Evolutionary conservation across 2,329 filamentous ascomycete genomes (phyloP).

Genomic region (Cercospora zeina): DNA sequence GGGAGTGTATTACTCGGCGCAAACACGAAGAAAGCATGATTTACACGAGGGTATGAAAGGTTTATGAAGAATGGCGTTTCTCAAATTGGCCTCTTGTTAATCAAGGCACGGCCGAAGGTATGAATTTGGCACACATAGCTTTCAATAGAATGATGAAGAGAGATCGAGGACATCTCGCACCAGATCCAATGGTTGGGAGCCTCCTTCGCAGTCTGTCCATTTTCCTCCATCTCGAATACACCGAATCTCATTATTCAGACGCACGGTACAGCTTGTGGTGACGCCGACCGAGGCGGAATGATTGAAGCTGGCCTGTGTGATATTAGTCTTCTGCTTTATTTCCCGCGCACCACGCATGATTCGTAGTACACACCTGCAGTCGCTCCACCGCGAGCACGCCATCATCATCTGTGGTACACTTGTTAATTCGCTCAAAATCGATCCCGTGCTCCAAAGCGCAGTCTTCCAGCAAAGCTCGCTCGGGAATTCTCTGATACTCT

Average conservation of each 20-base stretch:
- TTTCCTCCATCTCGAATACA: slow-evolving; percentile 77
- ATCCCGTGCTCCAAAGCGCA: slow-evolving; percentile 91
- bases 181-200: slow-evolving; percentile 68
- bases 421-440: slow-evolving; percentile 76
- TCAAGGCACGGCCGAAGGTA: neutral
- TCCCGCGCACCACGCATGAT: neutral
- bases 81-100: neutral
- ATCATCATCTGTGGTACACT: slow-evolving; percentile 75
- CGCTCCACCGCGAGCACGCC: slow-evolving; percentile 65
- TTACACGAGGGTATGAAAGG: slow-evolving; percentile 18
- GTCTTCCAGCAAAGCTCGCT: slow-evolving; percentile 74
- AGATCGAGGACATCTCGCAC: slow-evolving; percentile 63
- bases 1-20: neutral
- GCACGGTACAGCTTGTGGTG: slow-evolving; percentile 51
- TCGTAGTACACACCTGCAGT: slow-evolving; percentile 9
- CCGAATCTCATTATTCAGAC: slow-evolving; percentile 75
- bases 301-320: slow-evolving; percentile 61
- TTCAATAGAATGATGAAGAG: slow-evolving; percentile 20
- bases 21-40: slow-evolving; percentile 16
- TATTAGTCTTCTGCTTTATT: slow-evolving; percentile 24
- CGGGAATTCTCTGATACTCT: slow-evolving; percentile 75
- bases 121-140: slow-evolving; percentile 6
- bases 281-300: slow-evolving; percentile 56
- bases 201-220: slow-evolving; percentile 77
- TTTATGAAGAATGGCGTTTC: neutral